Evolutionary conservation across 1,284 basidiomycete genomes (phyloP).

Genomic region (Hortiboletus rubellus): DNA sequence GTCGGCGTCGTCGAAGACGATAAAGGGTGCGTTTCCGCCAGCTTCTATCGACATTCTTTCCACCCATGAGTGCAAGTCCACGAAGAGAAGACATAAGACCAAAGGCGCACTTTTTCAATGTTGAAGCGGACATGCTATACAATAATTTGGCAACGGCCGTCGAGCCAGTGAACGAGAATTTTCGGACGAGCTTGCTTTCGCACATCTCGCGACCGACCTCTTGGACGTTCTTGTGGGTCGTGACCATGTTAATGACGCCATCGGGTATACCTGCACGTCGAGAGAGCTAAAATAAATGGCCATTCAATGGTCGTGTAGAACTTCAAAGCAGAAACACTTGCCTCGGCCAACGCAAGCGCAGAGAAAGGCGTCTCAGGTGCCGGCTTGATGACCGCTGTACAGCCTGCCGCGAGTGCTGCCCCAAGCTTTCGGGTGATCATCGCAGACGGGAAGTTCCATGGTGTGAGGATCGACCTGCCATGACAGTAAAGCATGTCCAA

Average conservation of each 20-base stretch:
- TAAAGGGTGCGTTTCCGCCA: conserved; percentile 91
- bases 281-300: conserved; percentile 55
- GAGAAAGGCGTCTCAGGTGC: conserved; percentile 96
- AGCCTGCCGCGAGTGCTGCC: conserved; percentile 91
- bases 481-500: conserved; percentile 6
- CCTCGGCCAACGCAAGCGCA: conserved; percentile 84
- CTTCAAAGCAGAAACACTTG: conserved; percentile 29
- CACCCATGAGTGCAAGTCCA: conserved; percentile 1
- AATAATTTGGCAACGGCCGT: conserved; percentile 91
- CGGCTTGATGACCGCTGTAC: conserved; percentile 95
- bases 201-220: conserved; percentile 86
- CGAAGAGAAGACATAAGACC: neutral
- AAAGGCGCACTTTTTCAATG: conserved; percentile 80
- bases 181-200: conserved; percentile 73
- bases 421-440: conserved; percentile 92
- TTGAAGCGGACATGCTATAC: conserved; percentile 79
- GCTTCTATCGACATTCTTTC: conserved; percentile 80
- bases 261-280: conserved; percentile 89
- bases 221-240: conserved; percentile 77
- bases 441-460: conserved; percentile 94
- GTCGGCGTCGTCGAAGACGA: conserved; percentile 97
- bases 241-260: conserved; percentile 94
- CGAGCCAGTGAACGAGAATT: conserved; percentile 94
- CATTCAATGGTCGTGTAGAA: neutral
- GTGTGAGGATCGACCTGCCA: conserved; percentile 72